Base-by-base conservation (phyloP, 177 flowering plant genomes). In the Telopea speciosissima region DNA sequence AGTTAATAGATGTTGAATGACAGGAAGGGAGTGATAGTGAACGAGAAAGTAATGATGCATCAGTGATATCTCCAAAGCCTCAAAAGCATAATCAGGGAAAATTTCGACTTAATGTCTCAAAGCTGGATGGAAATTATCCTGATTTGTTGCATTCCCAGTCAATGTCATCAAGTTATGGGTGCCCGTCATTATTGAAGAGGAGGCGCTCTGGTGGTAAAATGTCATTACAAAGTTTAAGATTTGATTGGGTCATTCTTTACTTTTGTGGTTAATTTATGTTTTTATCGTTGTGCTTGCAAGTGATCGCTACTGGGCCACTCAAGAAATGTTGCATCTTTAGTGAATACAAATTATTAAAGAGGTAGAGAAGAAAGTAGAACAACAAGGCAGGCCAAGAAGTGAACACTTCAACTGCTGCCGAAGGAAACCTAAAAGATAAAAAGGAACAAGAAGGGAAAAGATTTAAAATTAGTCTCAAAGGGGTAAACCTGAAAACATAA, bases 21-120 rank as follows among this genome's bases (percentile, higher is more conserved):
- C 85, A 89, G 93, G 90, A 79, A 72, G 88, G 83, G 74, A 89
- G 86, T 70, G 88, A 83, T 54, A 89, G 89, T 79, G 93, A 87
- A 21, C 80, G 82, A 72, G 90, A 89, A 79, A 87, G 88, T 77
- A 82, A 84, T 76, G 93, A 86, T 75, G 88, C 79, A 33, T 70
- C 73, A 24, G 85, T 75, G 72, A 71, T 76, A 65, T 77, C 88
- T 28, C 80, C 75, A 63, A 89, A 85, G 72, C 76, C 85, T 78
- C 85, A 81, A 65, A 89, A 85, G 74, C 88, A 84, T 70, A 73
- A 73, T 42, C 85, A 82, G 40, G 84, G 83, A 62, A 87, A 89
- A 69, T 67, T 68, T 54, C 83, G 67, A 28, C 64, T 68, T 58
- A 68, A 59, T 45, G 36, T 63, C 28, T 70, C 83, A 31, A 83